phyloP scores from a whole-genome alignment of 306 rosid genomes.

The Castanea mollissima region DNA sequence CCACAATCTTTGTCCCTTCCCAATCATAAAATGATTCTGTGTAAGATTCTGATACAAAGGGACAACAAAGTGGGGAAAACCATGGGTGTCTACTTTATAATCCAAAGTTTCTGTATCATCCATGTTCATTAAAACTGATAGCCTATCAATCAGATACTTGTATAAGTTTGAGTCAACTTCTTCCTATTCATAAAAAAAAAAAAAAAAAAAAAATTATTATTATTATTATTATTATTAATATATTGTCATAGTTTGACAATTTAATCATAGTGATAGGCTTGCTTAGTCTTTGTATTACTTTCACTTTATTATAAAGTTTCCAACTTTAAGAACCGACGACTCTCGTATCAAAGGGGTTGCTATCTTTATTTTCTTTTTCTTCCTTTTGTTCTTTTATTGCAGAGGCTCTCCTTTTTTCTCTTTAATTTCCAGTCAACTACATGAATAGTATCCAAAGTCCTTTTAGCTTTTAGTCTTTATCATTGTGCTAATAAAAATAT shows the following conservation, averaged over 20 bases:
- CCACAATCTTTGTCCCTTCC: not conserved
- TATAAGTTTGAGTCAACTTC: slow-evolving; percentile 29
- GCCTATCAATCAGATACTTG: slow-evolving; percentile 54
- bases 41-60: slow-evolving; percentile 28
- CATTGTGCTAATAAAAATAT: not conserved
- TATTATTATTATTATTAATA: too few species aligned
- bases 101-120: not conserved
- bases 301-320: not conserved
- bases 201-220: not conserved
- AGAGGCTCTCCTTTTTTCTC: not conserved
- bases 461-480: not conserved
- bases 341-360: not conserved
- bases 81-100: slow-evolving; percentile 23
- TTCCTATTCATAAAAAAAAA: not conserved
- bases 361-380: not conserved
- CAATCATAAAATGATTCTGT: slow-evolving; percentile 27
- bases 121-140: slow-evolving; percentile 33
- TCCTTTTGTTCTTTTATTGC: not conserved
- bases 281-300: not conserved
- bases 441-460: not conserved
- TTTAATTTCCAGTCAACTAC: not conserved
- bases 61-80: slow-evolving; percentile 16
- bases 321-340: not conserved
- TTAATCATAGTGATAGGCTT: slow-evolving; percentile 8
- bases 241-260: not conserved